These are phyloP conservation scores for Prunus armeniaca DNA, from an alignment of 306 rosid genomes.

Conservation along the genomic window DNA sequence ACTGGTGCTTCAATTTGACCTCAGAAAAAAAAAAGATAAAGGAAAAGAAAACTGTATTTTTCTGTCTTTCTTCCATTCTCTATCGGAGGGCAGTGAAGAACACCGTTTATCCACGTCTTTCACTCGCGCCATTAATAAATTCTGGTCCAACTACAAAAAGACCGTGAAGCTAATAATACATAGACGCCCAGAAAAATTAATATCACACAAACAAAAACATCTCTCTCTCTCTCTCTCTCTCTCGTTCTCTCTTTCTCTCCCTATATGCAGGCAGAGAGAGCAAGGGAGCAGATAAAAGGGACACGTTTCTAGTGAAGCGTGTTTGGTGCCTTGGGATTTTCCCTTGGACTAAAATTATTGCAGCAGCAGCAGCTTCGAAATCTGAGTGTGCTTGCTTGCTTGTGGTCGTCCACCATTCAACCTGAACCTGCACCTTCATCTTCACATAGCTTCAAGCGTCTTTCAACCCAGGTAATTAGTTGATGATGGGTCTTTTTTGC, in stretches of 20 bases:
- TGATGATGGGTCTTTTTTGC: neutral
- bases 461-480: neutral
- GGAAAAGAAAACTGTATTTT: neutral
- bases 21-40: neutral
- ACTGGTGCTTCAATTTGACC: neutral
- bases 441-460: neutral
- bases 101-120: neutral
- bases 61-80: too few species aligned
- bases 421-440: too few species aligned
- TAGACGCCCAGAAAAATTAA: neutral
- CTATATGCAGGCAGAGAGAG: neutral
- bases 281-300: neutral
- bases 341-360: neutral
- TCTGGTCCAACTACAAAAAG: neutral
- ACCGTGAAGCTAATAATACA: neutral
- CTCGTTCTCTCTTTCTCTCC: neutral
- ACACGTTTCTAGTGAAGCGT: neutral
- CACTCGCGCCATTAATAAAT: neutral
- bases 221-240: neutral
- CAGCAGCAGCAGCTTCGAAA: too few species aligned
- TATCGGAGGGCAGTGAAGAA: neutral
- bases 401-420: too few species aligned
- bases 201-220: neutral
- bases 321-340: neutral
- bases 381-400: too few species aligned